These are phyloP conservation scores for Rhizopogon roseolus DNA, from an alignment of 768 basidiomycete species.

Conservation along the genomic window DNA sequence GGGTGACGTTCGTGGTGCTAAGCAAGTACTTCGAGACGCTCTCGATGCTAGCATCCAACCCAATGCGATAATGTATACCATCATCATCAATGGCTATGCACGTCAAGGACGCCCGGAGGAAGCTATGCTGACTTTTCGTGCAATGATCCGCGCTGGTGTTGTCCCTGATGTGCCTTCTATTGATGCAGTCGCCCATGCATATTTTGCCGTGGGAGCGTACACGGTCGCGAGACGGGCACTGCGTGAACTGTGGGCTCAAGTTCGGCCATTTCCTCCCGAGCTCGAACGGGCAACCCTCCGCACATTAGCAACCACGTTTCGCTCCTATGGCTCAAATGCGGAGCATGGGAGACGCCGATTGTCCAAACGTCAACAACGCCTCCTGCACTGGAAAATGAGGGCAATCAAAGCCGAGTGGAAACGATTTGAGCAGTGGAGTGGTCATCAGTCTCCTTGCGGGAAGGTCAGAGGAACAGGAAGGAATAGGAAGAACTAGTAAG, in stretches of 20 bases:
- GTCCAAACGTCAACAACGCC: constrained; percentile 28
- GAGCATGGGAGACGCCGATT: constrained; percentile 15
- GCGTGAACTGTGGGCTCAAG: constrained; percentile 57
- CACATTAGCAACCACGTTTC: constrained; percentile 44
- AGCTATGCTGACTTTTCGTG: constrained; percentile 52
- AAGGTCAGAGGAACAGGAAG: neutral
- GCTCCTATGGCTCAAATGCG: constrained; percentile 28
- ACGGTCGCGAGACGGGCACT: constrained; percentile 49
- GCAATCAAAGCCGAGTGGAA: constrained; percentile 22
- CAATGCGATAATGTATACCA: constrained; percentile 70
- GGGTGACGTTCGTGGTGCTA: constrained; percentile 58
- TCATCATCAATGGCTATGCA: constrained; percentile 68
- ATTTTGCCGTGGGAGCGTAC: constrained; percentile 52
- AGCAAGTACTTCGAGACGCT: constrained; percentile 50
- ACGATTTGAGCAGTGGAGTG: constrained; percentile 4
- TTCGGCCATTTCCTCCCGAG: constrained; percentile 55
- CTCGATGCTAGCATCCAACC: constrained; percentile 45
- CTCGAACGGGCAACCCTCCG: constrained; percentile 40
- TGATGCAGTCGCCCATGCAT: constrained; percentile 67
- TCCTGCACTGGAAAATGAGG: constrained; percentile 35
- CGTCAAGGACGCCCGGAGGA: constrained; percentile 49
- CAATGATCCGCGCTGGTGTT: constrained; percentile 59
- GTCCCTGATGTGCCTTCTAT: constrained; percentile 68
- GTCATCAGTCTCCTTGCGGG: neutral
- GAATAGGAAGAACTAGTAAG: neutral